Conservation (phyloP, 139 green algal genomes). For the Picochlorum sp. region DNA sequence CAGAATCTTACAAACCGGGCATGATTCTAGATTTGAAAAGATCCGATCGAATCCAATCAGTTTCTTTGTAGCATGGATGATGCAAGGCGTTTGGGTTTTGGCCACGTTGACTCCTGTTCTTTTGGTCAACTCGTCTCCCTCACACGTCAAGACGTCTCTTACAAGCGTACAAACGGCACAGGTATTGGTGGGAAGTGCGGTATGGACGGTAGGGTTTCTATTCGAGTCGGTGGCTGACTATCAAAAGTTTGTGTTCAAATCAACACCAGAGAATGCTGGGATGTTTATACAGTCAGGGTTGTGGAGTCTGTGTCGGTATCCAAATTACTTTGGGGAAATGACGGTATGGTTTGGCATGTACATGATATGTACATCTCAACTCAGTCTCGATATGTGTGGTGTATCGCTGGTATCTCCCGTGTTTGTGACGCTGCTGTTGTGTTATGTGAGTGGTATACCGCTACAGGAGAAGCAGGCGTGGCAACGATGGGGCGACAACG, state of each 20-base stretch:
- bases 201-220: conserved; percentile 53
- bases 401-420: conserved; percentile 46
- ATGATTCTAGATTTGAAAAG: conserved; percentile 73
- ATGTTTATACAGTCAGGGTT: conserved; percentile 71
- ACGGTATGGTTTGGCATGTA: conserved; percentile 59
- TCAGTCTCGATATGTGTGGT: conserved; percentile 32
- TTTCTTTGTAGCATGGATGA: conserved; percentile 55
- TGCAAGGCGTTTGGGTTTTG: conserved; percentile 77
- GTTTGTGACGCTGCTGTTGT: conserved; percentile 59
- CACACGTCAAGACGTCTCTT: too few relatives aligned
- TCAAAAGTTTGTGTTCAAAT: conserved; percentile 74
- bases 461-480: conserved; percentile 49
- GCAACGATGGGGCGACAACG: conserved; percentile 46
- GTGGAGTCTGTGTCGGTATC: conserved; percentile 61
- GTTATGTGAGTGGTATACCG: conserved; percentile 60
- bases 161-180: too few relatives aligned
- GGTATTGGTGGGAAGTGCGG: conserved; percentile 22
- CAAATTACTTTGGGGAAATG: conserved; percentile 90
- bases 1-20: conserved; percentile 51
- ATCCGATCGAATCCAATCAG: conserved; percentile 51
- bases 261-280: conserved; percentile 55
- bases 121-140: conserved; percentile 49
- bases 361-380: conserved; percentile 26
- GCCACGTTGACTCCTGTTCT: conserved; percentile 59
- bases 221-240: conserved; percentile 58